Percentiles rank a stretch among this genome's conserved stretches.
Evolutionary conservation across 495 filamentous ascomycete genomes (phyloP).

Genomic region (Penicillium samsonianum): DNA sequence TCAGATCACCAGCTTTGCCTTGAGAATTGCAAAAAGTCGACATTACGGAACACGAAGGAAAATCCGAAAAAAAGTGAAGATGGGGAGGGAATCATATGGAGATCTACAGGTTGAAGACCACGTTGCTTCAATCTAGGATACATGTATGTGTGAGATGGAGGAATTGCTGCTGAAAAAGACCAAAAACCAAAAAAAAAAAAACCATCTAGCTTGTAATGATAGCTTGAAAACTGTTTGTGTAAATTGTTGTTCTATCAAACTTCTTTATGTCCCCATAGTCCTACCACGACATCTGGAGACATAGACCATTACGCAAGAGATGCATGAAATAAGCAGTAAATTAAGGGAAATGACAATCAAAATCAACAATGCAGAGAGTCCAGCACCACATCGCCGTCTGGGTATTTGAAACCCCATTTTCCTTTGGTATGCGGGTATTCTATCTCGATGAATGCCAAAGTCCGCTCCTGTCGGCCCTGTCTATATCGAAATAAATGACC

Average conservation of each 20-base stretch:
- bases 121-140: background rate
- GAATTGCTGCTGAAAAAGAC: background rate
- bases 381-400: constrained; percentile 12
- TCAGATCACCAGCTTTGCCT: background rate
- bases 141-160: no score
- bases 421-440: constrained; percentile 1
- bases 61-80: background rate
- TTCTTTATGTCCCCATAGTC: background rate
- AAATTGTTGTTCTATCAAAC: background rate
- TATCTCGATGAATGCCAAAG: background rate
- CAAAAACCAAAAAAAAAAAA: background rate
- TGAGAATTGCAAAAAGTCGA: background rate
- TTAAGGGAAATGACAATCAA: background rate
- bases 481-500: background rate
- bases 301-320: background rate
- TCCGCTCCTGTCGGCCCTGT: background rate
- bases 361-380: background rate
- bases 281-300: background rate
- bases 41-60: background rate
- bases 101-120: background rate
- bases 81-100: background rate
- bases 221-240: background rate
- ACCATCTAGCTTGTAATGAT: background rate
- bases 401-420: constrained; percentile 23
- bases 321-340: background rate